phyloP scores from a whole-genome alignment of 305 asterid species.

The Solanum hybrid region DNA sequence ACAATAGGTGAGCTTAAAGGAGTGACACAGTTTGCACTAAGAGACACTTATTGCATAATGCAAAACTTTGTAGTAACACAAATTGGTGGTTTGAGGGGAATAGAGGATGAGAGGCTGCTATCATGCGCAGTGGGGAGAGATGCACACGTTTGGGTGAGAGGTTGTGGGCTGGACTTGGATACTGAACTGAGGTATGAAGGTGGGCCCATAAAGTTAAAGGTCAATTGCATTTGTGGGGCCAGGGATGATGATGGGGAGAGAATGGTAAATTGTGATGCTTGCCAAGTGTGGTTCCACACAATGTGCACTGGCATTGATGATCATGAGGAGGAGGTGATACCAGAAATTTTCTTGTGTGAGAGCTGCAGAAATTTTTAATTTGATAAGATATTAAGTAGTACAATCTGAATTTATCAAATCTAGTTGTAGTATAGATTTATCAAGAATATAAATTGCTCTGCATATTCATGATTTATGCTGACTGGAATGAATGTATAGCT shows the following conservation, averaged over 20 bases:
- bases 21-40: conserved; percentile 50
- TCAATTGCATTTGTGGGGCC: conserved; percentile 16
- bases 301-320: conserved; percentile 15
- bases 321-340: conserved; percentile 2
- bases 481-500: not conserved
- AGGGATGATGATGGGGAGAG: conserved; percentile 18
- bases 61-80: conserved; percentile 49
- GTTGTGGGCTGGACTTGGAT: conserved; percentile 43
- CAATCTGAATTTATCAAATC: not conserved
- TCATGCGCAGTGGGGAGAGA: conserved; percentile 24
- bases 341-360: conserved; percentile 4
- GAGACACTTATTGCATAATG: conserved; percentile 66
- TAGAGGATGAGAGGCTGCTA: conserved; percentile 39
- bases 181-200: conserved; percentile 59
- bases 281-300: conserved; percentile 15
- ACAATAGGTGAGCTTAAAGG: conserved; percentile 40
- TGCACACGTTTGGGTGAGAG: conserved; percentile 62
- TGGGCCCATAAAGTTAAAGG: conserved; percentile 16
- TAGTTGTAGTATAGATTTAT: not conserved
- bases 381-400: not conserved
- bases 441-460: not conserved
- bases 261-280: conserved; percentile 12
- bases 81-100: conserved; percentile 55
- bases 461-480: not conserved
- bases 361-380: conserved; percentile 1